A percentile compares a stretch with the other conserved stretches of the same genome.
Evolutionary conservation across 2,329 filamentous ascomycete species (phyloP).

Genomic region (Tolypocladium sp.): DNA sequence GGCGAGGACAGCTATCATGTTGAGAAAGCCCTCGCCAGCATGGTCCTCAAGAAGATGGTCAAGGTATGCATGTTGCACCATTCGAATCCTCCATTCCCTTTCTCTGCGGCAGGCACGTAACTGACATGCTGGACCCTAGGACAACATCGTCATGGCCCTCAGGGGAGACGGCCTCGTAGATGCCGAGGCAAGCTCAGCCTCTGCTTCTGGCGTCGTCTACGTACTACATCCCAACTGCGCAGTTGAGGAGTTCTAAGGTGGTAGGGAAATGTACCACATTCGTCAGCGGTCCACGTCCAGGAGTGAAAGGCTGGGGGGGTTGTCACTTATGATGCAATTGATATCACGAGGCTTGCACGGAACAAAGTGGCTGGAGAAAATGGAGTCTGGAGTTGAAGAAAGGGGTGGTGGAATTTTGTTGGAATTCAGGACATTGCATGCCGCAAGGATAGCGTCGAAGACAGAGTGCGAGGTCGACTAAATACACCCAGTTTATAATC

Average conservation of each 20-base stretch:
- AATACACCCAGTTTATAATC: too few relatives aligned
- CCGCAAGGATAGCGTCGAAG: neutral
- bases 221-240: conserved; percentile 92
- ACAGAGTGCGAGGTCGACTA: neutral
- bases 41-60: conserved; percentile 92
- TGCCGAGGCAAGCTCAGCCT: conserved; percentile 33
- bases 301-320: neutral
- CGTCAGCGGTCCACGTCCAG: neutral
- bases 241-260: conserved; percentile 52
- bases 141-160: conserved; percentile 81
- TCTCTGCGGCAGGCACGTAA: neutral
- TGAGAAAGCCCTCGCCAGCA: conserved; percentile 64
- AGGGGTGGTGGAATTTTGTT: neutral
- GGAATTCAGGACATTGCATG: neutral
- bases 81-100: neutral
- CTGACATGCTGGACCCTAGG: conserved; percentile 48
- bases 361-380: neutral
- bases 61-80: conserved; percentile 53
- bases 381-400: conserved; percentile 8
- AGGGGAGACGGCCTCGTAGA: conserved; percentile 50
- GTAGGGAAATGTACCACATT: neutral
- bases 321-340: neutral
- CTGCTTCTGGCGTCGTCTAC: conserved; percentile 51
- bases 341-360: neutral
- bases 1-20: conserved; percentile 72